Conservation (phyloP, 768 basidiomycete species). For the Scleroderma bovista region DNA sequence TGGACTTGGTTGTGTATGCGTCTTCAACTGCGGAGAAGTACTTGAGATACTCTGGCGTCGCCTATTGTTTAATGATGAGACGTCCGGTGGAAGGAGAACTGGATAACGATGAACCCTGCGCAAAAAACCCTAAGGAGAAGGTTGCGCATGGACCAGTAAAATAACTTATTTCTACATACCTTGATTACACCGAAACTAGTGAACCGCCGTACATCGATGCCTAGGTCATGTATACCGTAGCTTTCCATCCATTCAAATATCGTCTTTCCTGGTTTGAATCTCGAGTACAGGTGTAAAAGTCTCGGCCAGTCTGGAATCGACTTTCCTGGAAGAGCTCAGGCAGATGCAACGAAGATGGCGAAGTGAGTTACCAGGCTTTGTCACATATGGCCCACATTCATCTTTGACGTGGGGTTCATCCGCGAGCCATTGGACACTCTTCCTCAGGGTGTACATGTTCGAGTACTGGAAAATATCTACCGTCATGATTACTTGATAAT, state of each 20-base stretch:
- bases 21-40: conserved; percentile 7
- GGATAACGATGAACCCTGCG: conserved; percentile 94
- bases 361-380: conserved; percentile 51
- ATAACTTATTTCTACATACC: conserved; percentile 30
- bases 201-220: conserved; percentile 91
- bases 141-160: neutral
- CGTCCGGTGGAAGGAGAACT: conserved; percentile 49
- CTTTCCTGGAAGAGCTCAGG: conserved; percentile 35
- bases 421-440: conserved; percentile 82
- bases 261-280: conserved; percentile 76
- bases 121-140: conserved; percentile 65
- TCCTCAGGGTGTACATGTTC: conserved; percentile 92
- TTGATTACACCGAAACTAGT: conserved; percentile 98
- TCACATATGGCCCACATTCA: conserved; percentile 93
- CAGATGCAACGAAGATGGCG: neutral
- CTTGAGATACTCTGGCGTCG: conserved; percentile 28
- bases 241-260: conserved; percentile 85
- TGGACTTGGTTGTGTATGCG: conserved; percentile 8
- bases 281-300: conserved; percentile 81
- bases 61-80: conserved; percentile 15
- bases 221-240: conserved; percentile 61
- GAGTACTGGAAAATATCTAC: conserved; percentile 97
- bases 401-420: conserved; percentile 77
- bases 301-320: conserved; percentile 80
- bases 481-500: conserved; percentile 95